A percentile compares a stretch with the other conserved stretches of the same genome.
These are phyloP conservation scores for Holtermannia corniformis DNA, from an alignment of 768 basidiomycete species.

Conservation along the genomic window DNA sequence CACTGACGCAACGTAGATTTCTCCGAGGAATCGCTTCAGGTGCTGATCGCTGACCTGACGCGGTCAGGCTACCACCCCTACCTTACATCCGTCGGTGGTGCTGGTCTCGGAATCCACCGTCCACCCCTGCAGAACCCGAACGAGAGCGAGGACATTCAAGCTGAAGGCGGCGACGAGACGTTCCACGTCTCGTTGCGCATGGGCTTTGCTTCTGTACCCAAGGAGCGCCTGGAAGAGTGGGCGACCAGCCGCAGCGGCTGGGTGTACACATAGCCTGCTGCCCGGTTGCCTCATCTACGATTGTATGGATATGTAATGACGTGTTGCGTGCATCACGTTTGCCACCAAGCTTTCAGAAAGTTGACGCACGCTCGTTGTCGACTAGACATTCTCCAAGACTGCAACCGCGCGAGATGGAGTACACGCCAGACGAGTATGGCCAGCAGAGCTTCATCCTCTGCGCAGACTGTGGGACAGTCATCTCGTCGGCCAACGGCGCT, in stretches of 20 bases:
- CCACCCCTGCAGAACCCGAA: background rate
- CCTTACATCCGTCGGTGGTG: conserved; percentile 85
- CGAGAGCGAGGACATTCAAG: background rate
- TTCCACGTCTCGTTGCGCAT: background rate
- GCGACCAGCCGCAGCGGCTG: background rate
- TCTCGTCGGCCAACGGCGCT: conserved; percentile 34
- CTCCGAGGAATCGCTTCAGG: conserved; percentile 50
- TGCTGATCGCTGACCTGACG: conserved; percentile 55
- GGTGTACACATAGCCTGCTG: no score
- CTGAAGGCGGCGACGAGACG: background rate
- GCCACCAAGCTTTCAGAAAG: background rate
- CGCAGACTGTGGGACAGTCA: conserved; percentile 41
- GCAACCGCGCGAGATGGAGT: conserved; percentile 26
- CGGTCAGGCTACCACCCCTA: conserved; percentile 68
- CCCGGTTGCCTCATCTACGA: no score
- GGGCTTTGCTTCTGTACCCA: background rate
- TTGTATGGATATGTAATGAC: background rate
- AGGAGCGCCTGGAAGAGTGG: background rate
- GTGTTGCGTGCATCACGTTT: background rate
- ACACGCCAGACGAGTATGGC: conserved; percentile 29
- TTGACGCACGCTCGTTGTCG: background rate
- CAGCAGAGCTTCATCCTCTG: conserved; percentile 39
- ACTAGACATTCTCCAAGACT: background rate
- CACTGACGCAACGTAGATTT: conserved; percentile 52
- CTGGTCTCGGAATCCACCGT: conserved; percentile 66